These are phyloP conservation scores for Coemansia sp. DNA, from an alignment of 192 early-diverging fungal species.

Conservation along the genomic window DNA sequence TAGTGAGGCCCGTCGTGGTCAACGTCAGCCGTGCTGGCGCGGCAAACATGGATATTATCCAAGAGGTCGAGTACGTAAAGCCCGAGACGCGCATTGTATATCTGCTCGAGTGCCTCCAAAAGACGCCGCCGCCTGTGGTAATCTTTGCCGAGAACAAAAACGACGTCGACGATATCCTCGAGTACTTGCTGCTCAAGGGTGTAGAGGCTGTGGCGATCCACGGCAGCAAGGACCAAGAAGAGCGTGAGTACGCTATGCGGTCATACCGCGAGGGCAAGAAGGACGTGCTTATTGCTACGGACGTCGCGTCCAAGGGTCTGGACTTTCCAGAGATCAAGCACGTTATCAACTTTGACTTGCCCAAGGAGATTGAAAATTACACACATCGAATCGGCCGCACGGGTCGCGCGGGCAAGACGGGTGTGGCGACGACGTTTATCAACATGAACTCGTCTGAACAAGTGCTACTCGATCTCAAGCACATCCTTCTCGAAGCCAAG, in stretches of 20 bases:
- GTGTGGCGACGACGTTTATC: conserved; percentile 97
- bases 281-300: conserved; percentile 96
- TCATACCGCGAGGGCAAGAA: conserved; percentile 89
- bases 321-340: conserved; percentile 97
- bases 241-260: conserved; percentile 94
- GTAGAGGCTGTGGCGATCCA: conserved; percentile 95
- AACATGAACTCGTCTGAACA: conserved; percentile 91
- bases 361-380: conserved; percentile 99
- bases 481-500: conserved; percentile 88
- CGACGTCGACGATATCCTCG: conserved; percentile 98
- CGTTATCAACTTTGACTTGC: conserved; percentile 99
- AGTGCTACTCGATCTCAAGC: conserved; percentile 93
- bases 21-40: conserved; percentile 98
- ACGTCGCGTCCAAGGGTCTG: conserved; percentile 94
- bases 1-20: conserved; percentile 90
- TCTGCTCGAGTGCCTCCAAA: conserved; percentile 93
- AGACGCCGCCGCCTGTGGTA: conserved; percentile 93
- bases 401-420: conserved; percentile 94
- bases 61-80: conserved; percentile 97
- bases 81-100: conserved; percentile 95
- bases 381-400: conserved; percentile 97
- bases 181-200: conserved; percentile 92
- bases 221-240: conserved; percentile 95
- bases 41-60: conserved; percentile 95
- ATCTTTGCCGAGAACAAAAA: conserved; percentile 99